Evolutionary conservation across 306 rosid species (phyloP).

Genomic region (Cicer bijugum): DNA sequence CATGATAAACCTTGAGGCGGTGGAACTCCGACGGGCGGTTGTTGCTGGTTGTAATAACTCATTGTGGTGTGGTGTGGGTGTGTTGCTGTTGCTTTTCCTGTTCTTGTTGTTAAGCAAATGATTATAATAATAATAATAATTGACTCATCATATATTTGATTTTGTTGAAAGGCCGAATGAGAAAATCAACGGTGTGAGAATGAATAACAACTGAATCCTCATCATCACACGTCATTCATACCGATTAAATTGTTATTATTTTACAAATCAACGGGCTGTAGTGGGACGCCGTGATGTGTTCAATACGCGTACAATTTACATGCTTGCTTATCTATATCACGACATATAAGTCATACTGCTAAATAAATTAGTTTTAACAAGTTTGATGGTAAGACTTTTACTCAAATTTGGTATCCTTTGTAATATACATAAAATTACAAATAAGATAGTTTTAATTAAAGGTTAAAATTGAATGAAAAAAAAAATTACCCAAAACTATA

Average conservation of each 20-base stretch:
- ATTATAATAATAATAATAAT: not conserved
- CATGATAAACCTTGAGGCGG: conserved; percentile 73
- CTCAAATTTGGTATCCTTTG: too few species aligned
- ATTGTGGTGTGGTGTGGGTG: conserved; percentile 32
- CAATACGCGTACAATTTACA: too few species aligned
- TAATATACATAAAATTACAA: too few species aligned
- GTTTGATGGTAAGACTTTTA: too few species aligned
- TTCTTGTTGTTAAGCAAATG: not conserved
- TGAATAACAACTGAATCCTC: conserved; percentile 8
- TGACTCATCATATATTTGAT: not conserved
- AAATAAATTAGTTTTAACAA: too few species aligned
- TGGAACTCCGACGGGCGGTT: conserved; percentile 92
- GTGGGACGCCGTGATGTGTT: not conserved
- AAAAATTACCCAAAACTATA: too few species aligned
- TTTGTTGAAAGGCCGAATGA: not conserved
- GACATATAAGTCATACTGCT: too few species aligned
- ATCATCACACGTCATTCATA: conserved; percentile 11
- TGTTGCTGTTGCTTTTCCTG: not conserved
- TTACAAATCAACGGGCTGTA: not conserved
- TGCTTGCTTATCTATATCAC: too few species aligned
- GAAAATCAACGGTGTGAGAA: not conserved
- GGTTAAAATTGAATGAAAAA: too few species aligned
- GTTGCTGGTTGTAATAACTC: conserved; percentile 84
- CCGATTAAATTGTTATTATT: not conserved
- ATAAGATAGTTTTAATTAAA: too few species aligned